These are phyloP conservation scores for Starmerella powellii DNA, from an alignment of 805 yeast species.

Conservation along the genomic window DNA sequence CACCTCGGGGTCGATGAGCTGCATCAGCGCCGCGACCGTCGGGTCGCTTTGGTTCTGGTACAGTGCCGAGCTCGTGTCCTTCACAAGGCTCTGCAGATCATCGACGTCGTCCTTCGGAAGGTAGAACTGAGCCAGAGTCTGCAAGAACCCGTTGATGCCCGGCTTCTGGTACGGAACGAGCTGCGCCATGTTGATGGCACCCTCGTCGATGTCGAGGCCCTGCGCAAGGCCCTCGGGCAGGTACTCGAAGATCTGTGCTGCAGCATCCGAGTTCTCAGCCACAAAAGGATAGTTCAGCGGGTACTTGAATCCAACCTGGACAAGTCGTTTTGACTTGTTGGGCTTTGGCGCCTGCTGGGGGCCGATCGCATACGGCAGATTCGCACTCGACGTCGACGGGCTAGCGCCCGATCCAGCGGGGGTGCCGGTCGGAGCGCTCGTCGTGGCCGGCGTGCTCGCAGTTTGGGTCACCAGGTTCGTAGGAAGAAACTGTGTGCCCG, in stretches of 20 bases:
- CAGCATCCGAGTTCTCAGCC: constrained; percentile 55
- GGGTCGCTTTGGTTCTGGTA: constrained; percentile 45
- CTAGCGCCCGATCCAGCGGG: neutral
- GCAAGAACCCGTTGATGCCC: constrained; percentile 44
- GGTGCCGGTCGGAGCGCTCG: neutral
- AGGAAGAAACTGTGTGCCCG: constrained; percentile 35
- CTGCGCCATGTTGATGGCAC: constrained; percentile 46
- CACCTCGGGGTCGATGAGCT: constrained; percentile 58
- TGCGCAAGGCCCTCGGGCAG: constrained; percentile 59
- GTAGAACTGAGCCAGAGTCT: constrained; percentile 79
- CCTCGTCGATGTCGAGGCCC: constrained; percentile 41
- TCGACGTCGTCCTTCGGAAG: constrained; percentile 49
- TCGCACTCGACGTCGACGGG: constrained; percentile 5
- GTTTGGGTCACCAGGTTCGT: constrained; percentile 32
- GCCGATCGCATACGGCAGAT: constrained; percentile 57
- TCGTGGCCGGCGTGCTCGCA: constrained; percentile 15
- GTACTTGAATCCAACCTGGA: constrained; percentile 67
- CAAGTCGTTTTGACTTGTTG: constrained; percentile 34
- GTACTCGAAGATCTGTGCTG: constrained; percentile 76
- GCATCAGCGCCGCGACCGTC: constrained; percentile 46
- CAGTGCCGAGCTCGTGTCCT: constrained; percentile 42
- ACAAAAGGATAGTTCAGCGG: constrained; percentile 77
- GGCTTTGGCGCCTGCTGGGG: constrained; percentile 37
- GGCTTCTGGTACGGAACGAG: constrained; percentile 62
- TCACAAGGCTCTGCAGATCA: constrained; percentile 40